phyloP scores from a whole-genome alignment of 352 stramenopile species.

The Blastocystis sp. region DNA sequence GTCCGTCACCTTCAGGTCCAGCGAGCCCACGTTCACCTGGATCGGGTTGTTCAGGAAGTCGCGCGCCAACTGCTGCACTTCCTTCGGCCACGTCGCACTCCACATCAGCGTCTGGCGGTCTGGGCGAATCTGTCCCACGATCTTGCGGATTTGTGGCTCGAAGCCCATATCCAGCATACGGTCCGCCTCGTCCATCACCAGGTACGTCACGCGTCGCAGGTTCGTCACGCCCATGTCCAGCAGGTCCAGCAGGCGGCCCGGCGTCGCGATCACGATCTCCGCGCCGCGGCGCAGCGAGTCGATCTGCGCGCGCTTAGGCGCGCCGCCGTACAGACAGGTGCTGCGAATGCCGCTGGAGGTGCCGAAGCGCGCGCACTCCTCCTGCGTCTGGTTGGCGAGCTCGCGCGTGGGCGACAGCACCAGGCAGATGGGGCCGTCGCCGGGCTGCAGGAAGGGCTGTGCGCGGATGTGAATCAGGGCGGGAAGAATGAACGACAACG shows the following conservation, averaged over 20 bases:
- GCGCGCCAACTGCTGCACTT: slow-evolving; percentile 90
- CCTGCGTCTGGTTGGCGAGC: slow-evolving; percentile 96
- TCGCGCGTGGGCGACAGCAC: slow-evolving; percentile 96
- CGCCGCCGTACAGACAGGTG: slow-evolving; percentile 96
- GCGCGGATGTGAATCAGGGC: slow-evolving; percentile 98
- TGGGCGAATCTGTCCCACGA: slow-evolving; percentile 92
- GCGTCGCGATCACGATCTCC: slow-evolving; percentile 87
- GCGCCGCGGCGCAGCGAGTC: slow-evolving; percentile 79
- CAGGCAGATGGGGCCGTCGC: slow-evolving; percentile 96
- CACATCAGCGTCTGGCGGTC: slow-evolving; percentile 98
- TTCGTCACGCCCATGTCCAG: slow-evolving; percentile 91
- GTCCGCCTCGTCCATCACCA: slow-evolving; percentile 97
- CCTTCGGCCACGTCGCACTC: slow-evolving; percentile 95
- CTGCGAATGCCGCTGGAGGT: slow-evolving; percentile 95
- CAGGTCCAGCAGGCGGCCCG: slow-evolving; percentile 95
- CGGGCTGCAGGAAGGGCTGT: slow-evolving; percentile 86
- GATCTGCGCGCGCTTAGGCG: slow-evolving; percentile 88
- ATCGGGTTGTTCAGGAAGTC: slow-evolving; percentile 96
- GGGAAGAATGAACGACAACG: slow-evolving; percentile 94
- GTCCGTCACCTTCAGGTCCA: slow-evolving; percentile 95
- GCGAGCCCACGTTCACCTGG: slow-evolving; percentile 87
- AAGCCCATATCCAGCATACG: slow-evolving; percentile 92
- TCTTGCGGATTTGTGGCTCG: slow-evolving; percentile 83
- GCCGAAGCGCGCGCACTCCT: slow-evolving; percentile 97
- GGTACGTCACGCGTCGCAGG: slow-evolving; percentile 92